phyloP scores from a whole-genome alignment of 2,329 filamentous ascomycete genomes.

The Pseudogymnoascus verrucosus region DNA sequence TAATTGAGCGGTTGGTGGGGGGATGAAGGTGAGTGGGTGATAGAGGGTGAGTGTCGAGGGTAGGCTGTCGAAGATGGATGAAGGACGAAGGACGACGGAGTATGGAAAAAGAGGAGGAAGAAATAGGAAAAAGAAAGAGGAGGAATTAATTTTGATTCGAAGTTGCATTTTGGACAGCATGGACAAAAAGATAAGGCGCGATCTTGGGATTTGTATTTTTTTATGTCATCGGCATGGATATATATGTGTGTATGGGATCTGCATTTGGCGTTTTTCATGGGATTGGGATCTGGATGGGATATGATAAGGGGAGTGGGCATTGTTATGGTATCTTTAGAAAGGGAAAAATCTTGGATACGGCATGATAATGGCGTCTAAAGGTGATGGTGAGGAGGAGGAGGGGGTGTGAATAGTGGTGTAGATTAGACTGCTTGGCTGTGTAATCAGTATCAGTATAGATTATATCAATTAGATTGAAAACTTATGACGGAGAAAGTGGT shows the following conservation, averaged over 20 bases:
- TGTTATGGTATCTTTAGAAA: neutral
- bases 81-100: no score
- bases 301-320: neutral
- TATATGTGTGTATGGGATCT: neutral
- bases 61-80: no score
- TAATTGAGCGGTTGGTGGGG: neutral
- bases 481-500: neutral
- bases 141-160: neutral
- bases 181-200: neutral
- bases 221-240: neutral
- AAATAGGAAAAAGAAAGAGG: neutral
- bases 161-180: neutral
- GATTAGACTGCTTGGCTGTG: neutral
- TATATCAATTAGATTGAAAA: neutral
- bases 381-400: neutral
- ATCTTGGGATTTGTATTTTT: neutral
- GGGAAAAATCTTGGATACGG: neutral
- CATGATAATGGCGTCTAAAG: neutral
- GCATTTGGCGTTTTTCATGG: neutral
- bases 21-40: no score
- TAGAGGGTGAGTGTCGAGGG: conserved; percentile 10
- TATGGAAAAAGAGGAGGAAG: neutral
- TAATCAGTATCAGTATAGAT: neutral
- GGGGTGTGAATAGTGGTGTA: neutral
- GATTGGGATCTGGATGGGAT: neutral